These are phyloP conservation scores for Apiotrichum sp. DNA, from an alignment of 1,284 basidiomycete species.

Conservation along the genomic window DNA sequence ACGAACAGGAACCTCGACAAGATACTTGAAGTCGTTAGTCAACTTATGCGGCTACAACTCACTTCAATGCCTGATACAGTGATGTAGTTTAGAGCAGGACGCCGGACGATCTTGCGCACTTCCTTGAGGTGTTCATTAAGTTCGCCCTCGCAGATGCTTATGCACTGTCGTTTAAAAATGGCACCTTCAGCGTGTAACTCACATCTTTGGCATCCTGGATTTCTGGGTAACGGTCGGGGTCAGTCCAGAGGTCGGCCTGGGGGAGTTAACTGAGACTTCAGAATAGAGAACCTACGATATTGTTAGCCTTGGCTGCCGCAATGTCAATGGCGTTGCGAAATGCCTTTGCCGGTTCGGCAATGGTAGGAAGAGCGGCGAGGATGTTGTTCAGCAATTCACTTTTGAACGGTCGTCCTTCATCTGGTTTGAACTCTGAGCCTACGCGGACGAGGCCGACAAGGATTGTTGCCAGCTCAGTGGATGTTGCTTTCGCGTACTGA, in stretches of 20 bases:
- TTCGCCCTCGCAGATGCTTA: constrained; percentile 57
- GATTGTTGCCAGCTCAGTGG: constrained; percentile 72
- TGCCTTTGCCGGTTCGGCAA: constrained; percentile 55
- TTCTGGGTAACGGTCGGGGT: constrained; percentile 63
- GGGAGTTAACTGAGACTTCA: not conserved
- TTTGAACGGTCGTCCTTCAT: constrained; percentile 56
- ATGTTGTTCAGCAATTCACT: constrained; percentile 67
- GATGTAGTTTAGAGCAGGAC: constrained; percentile 70
- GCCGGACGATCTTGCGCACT: constrained; percentile 64
- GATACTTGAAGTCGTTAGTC: constrained; percentile 51
- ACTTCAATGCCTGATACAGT: constrained; percentile 67
- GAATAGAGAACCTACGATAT: constrained; percentile 47
- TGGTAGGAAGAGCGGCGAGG: constrained; percentile 60
- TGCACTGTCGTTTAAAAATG: constrained; percentile 26
- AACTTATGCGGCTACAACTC: constrained; percentile 15
- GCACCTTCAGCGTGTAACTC: constrained; percentile 7
- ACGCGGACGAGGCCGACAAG: constrained; percentile 71
- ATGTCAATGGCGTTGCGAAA: constrained; percentile 61
- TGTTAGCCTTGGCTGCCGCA: constrained; percentile 61
- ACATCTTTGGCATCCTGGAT: constrained; percentile 55
- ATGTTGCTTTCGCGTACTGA: constrained; percentile 82
- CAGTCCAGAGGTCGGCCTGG: constrained; percentile 62
- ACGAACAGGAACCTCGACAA: constrained; percentile 68
- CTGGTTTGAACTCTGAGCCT: constrained; percentile 59
- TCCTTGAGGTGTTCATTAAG: constrained; percentile 68